phyloP scores from a whole-genome alignment of 2,329 filamentous ascomycete genomes.

The Pseudogymnoascus sp. region DNA sequence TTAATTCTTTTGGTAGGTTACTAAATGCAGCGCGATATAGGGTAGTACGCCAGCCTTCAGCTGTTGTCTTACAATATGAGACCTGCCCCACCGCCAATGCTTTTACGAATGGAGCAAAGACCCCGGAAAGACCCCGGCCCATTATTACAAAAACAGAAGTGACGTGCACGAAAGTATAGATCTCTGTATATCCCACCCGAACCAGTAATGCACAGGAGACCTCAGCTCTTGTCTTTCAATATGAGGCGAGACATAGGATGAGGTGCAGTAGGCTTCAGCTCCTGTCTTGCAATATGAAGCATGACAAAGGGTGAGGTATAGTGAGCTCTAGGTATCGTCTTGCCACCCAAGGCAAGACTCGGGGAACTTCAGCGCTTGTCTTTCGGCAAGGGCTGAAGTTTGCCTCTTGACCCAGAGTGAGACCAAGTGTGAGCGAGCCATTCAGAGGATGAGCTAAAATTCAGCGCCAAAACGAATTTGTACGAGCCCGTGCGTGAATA shows the following conservation, averaged over 20 bases:
- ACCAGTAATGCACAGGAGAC: background rate
- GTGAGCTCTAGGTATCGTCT: background rate
- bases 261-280: background rate
- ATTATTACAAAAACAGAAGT: background rate
- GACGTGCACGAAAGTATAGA: background rate
- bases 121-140: background rate
- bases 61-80: background rate
- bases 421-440: background rate
- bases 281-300: background rate
- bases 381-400: too few relatives aligned
- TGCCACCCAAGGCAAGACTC: background rate
- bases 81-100: background rate
- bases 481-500: background rate
- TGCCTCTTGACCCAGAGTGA: background rate
- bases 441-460: background rate
- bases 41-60: background rate
- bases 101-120: background rate
- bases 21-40: background rate
- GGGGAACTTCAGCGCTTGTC: background rate
- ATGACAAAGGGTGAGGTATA: background rate
- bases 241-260: background rate
- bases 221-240: background rate
- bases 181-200: background rate
- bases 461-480: background rate
- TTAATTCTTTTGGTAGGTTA: background rate